Conservation (phyloP, 495 filamentous ascomycete genomes). For the Geoglossum glabrum region DNA sequence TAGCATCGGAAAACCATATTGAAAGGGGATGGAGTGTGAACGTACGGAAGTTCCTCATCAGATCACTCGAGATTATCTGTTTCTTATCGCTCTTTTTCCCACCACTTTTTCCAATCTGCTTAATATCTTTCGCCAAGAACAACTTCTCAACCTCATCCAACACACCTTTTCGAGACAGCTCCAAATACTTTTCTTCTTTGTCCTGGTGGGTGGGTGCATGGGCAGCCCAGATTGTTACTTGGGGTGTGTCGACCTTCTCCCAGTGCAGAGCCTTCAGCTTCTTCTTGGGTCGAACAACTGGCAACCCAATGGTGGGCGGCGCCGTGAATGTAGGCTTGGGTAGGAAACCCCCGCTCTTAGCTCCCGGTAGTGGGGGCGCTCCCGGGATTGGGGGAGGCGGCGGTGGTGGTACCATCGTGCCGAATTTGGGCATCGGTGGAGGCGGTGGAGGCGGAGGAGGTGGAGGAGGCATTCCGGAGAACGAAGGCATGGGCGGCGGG, state of each 20-base stretch:
- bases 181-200: constrained; percentile 86
- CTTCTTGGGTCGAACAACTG: constrained; percentile 83
- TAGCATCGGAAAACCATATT: background rate
- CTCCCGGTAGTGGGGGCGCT: constrained; percentile 21
- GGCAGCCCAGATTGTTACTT: constrained; percentile 87
- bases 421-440: constrained; percentile 29
- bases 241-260: constrained; percentile 91
- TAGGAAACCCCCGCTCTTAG: constrained; percentile 20
- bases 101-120: constrained; percentile 49
- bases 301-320: constrained; percentile 9
- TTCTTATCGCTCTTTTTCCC: constrained; percentile 85
- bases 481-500: constrained; percentile 22
- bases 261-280: constrained; percentile 98
- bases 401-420: constrained; percentile 11
- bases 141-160: constrained; percentile 93
- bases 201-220: constrained; percentile 63
- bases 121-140: constrained; percentile 94
- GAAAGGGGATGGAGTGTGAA: background rate
- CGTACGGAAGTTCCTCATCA: constrained; percentile 71
- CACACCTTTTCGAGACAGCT: constrained; percentile 80
- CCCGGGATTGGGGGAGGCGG: constrained; percentile 11
- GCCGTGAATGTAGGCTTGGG: constrained; percentile 8
- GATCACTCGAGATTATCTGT: constrained; percentile 80
- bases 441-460: constrained; percentile 25
- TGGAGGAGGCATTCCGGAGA: constrained; percentile 14